Evolutionary conservation across 768 basidiomycete species (phyloP).

Genomic region (Auricularia cornea): DNA sequence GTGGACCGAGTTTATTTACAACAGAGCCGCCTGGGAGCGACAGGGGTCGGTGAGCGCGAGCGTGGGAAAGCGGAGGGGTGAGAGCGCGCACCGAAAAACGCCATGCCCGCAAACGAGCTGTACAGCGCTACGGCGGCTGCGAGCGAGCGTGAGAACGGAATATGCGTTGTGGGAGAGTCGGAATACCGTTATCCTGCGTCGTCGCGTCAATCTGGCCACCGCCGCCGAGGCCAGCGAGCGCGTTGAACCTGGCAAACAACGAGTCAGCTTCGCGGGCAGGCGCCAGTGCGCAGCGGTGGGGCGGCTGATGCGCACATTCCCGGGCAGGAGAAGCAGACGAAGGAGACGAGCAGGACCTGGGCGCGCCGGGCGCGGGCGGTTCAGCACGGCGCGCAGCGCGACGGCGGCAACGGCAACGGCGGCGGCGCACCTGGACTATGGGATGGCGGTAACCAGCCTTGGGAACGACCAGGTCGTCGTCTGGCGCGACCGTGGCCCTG

Average conservation of each 20-base stretch:
- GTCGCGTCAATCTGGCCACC: conserved; percentile 63
- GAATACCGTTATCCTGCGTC: conserved; percentile 49
- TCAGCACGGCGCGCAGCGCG: background rate
- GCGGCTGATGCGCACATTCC: background rate
- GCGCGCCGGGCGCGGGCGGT: background rate
- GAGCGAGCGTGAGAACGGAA: background rate
- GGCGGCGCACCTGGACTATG: background rate
- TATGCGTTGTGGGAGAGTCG: background rate
- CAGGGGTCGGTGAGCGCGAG: background rate
- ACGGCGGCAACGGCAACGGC: background rate
- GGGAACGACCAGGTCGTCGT: background rate
- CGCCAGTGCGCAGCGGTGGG: background rate
- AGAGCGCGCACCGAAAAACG: conserved; percentile 62
- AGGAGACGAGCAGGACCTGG: background rate
- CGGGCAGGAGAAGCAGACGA: background rate
- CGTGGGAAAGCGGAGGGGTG: background rate
- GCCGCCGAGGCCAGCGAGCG: conserved; percentile 47
- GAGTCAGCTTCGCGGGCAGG: background rate
- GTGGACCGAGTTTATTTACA: conserved; percentile 72
- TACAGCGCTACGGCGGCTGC: conserved; percentile 55
- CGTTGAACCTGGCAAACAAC: background rate
- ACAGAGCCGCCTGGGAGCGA: conserved; percentile 42
- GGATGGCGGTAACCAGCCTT: background rate
- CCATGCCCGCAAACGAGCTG: conserved; percentile 48
- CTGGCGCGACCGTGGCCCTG: background rate